Evolutionary conservation across 2,329 filamentous ascomycete genomes (phyloP).

Genomic region (Ophiostoma sp.): DNA sequence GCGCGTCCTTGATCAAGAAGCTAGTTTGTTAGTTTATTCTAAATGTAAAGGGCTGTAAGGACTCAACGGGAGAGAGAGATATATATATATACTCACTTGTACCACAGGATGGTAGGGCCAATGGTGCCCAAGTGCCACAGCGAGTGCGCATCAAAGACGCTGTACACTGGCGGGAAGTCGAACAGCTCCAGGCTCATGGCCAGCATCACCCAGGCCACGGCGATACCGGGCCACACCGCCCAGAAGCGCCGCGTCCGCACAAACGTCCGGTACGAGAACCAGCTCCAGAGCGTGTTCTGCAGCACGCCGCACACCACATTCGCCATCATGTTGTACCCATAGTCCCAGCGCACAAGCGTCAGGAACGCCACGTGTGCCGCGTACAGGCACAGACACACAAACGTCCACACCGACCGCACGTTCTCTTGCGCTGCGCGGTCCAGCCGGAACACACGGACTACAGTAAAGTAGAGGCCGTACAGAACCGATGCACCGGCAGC

Average conservation of each 20-base stretch:
- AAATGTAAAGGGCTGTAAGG: background rate
- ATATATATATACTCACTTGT: conserved; percentile 63
- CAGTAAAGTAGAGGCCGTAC: conserved; percentile 83
- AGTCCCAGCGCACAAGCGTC: conserved; percentile 83
- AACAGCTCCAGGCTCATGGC: conserved; percentile 95
- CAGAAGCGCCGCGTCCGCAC: conserved; percentile 65
- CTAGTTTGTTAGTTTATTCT: conserved; percentile 43
- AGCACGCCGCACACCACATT: conserved; percentile 78
- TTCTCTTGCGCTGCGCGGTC: conserved; percentile 42
- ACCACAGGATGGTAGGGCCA: conserved; percentile 81
- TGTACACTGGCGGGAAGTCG: conserved; percentile 81
- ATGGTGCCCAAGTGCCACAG: conserved; percentile 96
- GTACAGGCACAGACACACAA: conserved; percentile 66
- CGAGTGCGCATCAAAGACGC: conserved; percentile 85
- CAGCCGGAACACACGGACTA: conserved; percentile 76
- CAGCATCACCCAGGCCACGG: conserved; percentile 84
- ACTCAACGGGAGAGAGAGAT: background rate
- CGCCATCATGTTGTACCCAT: conserved; percentile 95
- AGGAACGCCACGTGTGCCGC: conserved; percentile 74
- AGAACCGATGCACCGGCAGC: conserved; percentile 83
- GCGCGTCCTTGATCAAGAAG: conserved; percentile 79
- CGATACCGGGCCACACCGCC: conserved; percentile 84
- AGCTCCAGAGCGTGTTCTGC: conserved; percentile 79
- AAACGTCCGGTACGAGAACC: conserved; percentile 74
- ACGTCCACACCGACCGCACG: conserved; percentile 69